Conservation (phyloP, 2,329 filamentous ascomycete species). For the Plenodomus lindquistii region DNA sequence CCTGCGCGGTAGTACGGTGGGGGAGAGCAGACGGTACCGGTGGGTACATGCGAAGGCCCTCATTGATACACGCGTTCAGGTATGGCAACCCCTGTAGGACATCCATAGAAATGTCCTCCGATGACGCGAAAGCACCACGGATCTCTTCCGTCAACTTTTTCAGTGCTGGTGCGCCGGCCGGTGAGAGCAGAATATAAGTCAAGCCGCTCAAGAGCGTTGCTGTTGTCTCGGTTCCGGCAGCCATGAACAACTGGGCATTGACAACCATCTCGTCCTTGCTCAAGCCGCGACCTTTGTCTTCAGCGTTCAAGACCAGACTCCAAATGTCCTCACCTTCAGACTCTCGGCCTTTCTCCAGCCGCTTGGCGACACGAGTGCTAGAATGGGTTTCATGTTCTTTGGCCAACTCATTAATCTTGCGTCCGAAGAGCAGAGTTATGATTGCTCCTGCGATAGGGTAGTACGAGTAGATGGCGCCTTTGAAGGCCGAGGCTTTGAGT, state of each 20-base stretch:
- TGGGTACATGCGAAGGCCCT: constrained; percentile 40
- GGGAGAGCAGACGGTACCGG: constrained; percentile 39
- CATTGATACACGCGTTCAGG: constrained; percentile 38
- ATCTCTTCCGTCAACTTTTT: constrained; percentile 23
- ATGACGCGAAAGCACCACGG: constrained; percentile 12
- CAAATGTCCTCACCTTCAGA: constrained; percentile 44
- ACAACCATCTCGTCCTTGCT: constrained; percentile 34
- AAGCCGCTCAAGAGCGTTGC: constrained; percentile 42
- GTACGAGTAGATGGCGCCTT: background rate
- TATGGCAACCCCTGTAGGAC: constrained; percentile 39
- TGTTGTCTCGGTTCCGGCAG: constrained; percentile 33
- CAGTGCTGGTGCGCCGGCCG: constrained; percentile 7
- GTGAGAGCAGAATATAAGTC: constrained; percentile 32
- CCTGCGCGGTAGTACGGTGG: constrained; percentile 30
- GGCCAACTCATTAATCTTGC: background rate
- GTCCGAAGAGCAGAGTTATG: background rate
- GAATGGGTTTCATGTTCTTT: constrained; percentile 14
- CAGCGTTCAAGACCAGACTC: constrained; percentile 40
- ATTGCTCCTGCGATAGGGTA: constrained; percentile 1
- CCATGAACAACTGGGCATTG: constrained; percentile 31
- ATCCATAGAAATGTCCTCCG: constrained; percentile 18
- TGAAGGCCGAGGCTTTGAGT: background rate
- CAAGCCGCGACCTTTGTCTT: constrained; percentile 16
- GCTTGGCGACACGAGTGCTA: constrained; percentile 23
- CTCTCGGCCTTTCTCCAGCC: constrained; percentile 24